Base-by-base conservation (phyloP, 192 early-diverging fungal species). In the Phycomyces blakesleeanus region DNA sequence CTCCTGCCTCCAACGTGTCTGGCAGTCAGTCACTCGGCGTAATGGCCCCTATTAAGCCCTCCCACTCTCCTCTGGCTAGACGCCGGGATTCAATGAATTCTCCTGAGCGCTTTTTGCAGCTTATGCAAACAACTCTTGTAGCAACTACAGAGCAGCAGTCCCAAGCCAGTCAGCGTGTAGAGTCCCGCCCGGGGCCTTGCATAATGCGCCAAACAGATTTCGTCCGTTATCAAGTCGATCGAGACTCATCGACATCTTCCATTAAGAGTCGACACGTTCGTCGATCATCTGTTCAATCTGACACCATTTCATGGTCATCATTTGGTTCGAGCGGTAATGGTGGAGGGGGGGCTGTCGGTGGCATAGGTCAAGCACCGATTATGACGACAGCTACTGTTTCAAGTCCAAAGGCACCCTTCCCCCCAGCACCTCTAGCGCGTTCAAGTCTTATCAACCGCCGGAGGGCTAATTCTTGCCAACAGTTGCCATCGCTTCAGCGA, bases 271-370 rank as follows among this genome's bases (percentile, higher is more conserved):
- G 55, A 29, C 61, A 66, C 52, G 38, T 56, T n/a, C 59, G 70
- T 24, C 21, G 70, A 22, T 66, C 70, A 25, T 72, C 70, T 2
- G 27, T 72, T 29, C 59, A 60, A 41, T 72, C 70, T 1, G 70
- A 72, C 38, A 57, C 12, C 5, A 59, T 50, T 0, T 60, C 66
- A 7, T 55, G 41, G 26, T 42, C 59, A 14, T 61, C 59, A 0
- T 18, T 21, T 55, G 61, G 27, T 6, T 44, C 59, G 4, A 12
- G 9, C 11, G 18, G 37, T 11, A 49, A 63, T 8, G 34, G 59
- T 24, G 49, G 47, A 38, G 26, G 29, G 15, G 49, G 47, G 20
- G 44, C 25, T 37, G 38, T 18, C 7, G 51, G n/a, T n/a, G n/a
- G 51, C 11, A 34, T 3, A 20, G 34, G 29, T 18, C 16, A 27